phyloP scores from a whole-genome alignment of 2,329 filamentous ascomycete species.

The Penicillium decumbens region DNA sequence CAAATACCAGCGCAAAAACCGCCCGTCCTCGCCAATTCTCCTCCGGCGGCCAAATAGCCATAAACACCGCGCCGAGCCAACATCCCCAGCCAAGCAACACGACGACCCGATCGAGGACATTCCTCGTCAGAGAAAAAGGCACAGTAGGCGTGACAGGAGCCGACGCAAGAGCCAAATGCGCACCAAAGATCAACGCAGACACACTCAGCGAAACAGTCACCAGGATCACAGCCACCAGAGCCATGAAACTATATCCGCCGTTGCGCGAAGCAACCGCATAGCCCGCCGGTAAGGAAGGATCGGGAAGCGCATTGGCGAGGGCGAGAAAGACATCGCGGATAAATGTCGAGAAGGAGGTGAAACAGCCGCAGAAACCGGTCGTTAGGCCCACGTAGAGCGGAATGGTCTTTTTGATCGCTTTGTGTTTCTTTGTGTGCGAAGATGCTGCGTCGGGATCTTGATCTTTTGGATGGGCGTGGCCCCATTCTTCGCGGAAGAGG shows the following conservation, averaged over 20 bases:
- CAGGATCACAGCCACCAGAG: slow-evolving; percentile 69
- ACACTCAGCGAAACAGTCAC: slow-evolving; percentile 67
- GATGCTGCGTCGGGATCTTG: slow-evolving; percentile 27
- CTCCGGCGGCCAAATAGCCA: slow-evolving; percentile 67
- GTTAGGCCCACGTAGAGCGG: slow-evolving; percentile 82
- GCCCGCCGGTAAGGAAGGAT: slow-evolving; percentile 44
- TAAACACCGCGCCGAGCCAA: slow-evolving; percentile 72
- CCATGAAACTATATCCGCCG: slow-evolving; percentile 77
- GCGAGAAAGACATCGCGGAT: slow-evolving; percentile 75
- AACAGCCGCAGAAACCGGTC: slow-evolving; percentile 82
- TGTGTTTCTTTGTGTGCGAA: slow-evolving; percentile 48
- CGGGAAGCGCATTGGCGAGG: slow-evolving; percentile 66
- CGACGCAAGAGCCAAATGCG: slow-evolving; percentile 65
- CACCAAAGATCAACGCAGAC: slow-evolving; percentile 64
- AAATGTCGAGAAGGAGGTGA: slow-evolving; percentile 86
- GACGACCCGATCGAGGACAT: slow-evolving; percentile 58
- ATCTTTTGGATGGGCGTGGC: slow-evolving; percentile 33
- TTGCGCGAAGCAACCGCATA: slow-evolving; percentile 49
- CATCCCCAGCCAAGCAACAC: slow-evolving; percentile 64
- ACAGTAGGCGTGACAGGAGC: slow-evolving; percentile 58
- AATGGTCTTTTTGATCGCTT: slow-evolving; percentile 72
- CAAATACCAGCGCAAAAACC: slow-evolving; percentile 74
- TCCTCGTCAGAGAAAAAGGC: slow-evolving; percentile 54
- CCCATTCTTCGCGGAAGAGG: slow-evolving; percentile 68
- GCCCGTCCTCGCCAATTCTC: slow-evolving; percentile 70